phyloP scores from a whole-genome alignment of 352 stramenopile genomes.

The Globisporangium canariense region DNA sequence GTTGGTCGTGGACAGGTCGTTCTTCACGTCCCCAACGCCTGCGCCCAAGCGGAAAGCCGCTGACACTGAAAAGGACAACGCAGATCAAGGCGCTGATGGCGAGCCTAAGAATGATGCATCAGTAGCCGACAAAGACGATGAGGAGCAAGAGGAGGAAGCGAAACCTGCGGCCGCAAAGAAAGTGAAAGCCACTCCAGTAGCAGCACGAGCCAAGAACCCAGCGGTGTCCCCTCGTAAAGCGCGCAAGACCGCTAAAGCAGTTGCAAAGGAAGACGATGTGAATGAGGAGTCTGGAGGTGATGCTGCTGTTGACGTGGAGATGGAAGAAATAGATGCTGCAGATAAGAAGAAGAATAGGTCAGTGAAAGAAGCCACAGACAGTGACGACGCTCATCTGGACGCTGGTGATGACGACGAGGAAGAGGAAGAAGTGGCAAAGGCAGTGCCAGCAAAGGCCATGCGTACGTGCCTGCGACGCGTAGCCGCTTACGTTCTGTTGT shows the following conservation, averaged over 20 bases:
- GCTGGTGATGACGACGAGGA: neutral
- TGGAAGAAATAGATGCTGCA: conserved; percentile 11
- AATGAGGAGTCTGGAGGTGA: conserved; percentile 18
- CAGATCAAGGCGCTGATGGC: neutral
- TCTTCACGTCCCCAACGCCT: conserved; percentile 39
- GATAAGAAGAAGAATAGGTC: conserved; percentile 18
- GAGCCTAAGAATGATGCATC: neutral
- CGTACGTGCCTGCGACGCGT: conserved; percentile 24
- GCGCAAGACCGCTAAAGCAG: neutral
- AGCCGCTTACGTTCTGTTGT: neutral
- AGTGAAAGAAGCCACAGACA: conserved; percentile 5
- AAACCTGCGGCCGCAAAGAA: conserved; percentile 11
- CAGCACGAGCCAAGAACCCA: neutral
- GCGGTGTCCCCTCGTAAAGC: neutral
- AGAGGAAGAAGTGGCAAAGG: neutral
- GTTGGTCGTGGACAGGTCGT: conserved; percentile 30
- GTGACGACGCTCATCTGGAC: conserved; percentile 13
- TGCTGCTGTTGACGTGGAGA: conserved; percentile 26
- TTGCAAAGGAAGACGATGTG: conserved; percentile 14
- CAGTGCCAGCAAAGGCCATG: conserved; percentile 26
- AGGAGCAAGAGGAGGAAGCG: neutral
- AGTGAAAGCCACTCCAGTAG: neutral
- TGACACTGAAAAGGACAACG: conserved; percentile 8
- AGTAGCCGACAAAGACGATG: neutral
- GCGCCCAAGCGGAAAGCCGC: conserved; percentile 34